Percentiles rank a stretch among this genome's conserved stretches.
Evolutionary conservation across 2,329 filamentous ascomycete species (phyloP).

Genomic region (Exophiala sp.): DNA sequence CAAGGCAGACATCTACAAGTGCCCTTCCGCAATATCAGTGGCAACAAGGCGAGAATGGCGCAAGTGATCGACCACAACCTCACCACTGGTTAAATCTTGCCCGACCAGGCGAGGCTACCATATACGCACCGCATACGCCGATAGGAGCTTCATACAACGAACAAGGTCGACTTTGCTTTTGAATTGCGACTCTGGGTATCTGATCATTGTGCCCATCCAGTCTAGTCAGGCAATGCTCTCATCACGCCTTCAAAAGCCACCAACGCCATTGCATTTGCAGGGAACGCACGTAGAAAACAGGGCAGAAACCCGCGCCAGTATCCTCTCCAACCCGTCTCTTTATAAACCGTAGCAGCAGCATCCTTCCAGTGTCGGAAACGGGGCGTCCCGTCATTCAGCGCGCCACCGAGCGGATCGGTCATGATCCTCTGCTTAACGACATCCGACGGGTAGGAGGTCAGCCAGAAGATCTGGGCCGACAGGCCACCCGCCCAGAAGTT

Average conservation of each 20-base stretch:
- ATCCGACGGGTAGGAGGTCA: constrained; percentile 84
- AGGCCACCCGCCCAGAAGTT: constrained; percentile 98
- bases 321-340: constrained; percentile 67
- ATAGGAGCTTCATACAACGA: no score
- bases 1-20: no score
- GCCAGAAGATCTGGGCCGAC: constrained; percentile 90
- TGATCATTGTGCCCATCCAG: not conserved
- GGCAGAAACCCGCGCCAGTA: constrained; percentile 93
- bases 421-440: constrained; percentile 95
- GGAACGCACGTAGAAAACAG: constrained; percentile 89
- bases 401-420: constrained; percentile 80
- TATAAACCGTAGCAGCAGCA: constrained; percentile 69
- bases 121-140: no score
- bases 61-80: no score
- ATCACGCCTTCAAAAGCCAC: constrained; percentile 91
- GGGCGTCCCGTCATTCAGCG: constrained; percentile 59
- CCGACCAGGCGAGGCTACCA: no score
- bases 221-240: constrained; percentile 47
- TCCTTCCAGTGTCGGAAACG: constrained; percentile 71
- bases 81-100: no score
- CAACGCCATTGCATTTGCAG: constrained; percentile 88
- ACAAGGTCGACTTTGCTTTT: no score
- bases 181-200: not conserved
- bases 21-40: no score
- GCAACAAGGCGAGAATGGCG: no score